Base-by-base conservation (phyloP, 768 basidiomycete species). In the Terana coerulea region DNA sequence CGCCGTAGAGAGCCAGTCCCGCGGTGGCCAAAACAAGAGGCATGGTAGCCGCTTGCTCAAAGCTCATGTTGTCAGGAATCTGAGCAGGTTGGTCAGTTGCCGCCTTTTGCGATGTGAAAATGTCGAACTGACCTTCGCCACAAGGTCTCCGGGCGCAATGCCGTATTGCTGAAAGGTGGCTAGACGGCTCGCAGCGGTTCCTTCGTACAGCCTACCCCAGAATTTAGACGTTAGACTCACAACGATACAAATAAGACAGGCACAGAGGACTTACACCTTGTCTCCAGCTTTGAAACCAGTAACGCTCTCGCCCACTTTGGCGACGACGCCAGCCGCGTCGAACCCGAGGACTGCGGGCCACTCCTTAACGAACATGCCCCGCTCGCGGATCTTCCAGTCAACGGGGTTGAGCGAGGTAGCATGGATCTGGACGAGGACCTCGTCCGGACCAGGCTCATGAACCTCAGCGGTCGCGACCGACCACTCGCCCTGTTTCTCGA, bases 41-140 rank as follows among this genome's bases (percentile, higher is more conserved):
- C 15, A 78, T 55, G 6, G 75, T 67, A 0, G 75, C 64, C 0
- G 73, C 77, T 33, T 75, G 58, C 12, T 74, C 74, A 51, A 68
- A 68, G 0, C 65, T 63, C 17, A 76, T 29, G 34, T 67, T 69
- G 15, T 52, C 35, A 1, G 75, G 76, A 9, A 75, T 70, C 67
- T 69, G 24, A 14, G 25, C 25, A n/a, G 19, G 10, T 24, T 7
- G 29, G 19, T 30, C 29, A 37, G 21, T 19, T 29, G 9, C 17
- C 17, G 49, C 31, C 22, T 24, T 31, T n/a, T 5, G 12, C 42
- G 15, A 7, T 3, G 29, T 25, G 12, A 25, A 11, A 3, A 29
- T 21, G 17, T 6, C 5, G 43, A 33, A 11, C 21, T 12, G 17
- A 52, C 54, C 43, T 52, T 56, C 11, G 51, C 54, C 7, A 45